phyloP scores from a whole-genome alignment of 1,139 yeast species.

The Blastobotrys proliferans region DNA sequence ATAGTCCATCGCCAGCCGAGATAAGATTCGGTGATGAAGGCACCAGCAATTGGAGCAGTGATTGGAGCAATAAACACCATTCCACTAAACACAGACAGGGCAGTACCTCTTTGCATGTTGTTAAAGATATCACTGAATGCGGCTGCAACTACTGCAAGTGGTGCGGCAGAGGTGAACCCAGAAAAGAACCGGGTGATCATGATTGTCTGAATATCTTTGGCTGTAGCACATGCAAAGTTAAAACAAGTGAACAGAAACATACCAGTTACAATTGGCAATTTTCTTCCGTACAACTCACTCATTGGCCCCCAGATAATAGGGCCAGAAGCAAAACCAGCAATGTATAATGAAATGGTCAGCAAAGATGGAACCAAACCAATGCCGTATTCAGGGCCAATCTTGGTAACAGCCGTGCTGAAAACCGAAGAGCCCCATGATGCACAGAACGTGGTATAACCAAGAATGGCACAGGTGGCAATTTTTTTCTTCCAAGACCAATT shows the following conservation, averaged over 20 bases:
- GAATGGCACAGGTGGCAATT: slow-evolving; percentile 29
- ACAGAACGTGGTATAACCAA: slow-evolving; percentile 38
- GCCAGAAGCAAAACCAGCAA: slow-evolving; percentile 81
- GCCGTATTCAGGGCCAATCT: slow-evolving; percentile 29
- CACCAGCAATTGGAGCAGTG: slow-evolving; percentile 53
- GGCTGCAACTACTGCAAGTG: slow-evolving; percentile 80
- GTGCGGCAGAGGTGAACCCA: slow-evolving; percentile 55
- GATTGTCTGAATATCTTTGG: slow-evolving; percentile 66
- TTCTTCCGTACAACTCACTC: slow-evolving; percentile 71
- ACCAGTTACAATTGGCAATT: slow-evolving; percentile 50
- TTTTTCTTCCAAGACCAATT: slow-evolving; percentile 43
- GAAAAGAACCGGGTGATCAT: slow-evolving; percentile 70
- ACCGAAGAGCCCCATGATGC: slow-evolving; percentile 45
- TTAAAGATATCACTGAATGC: slow-evolving; percentile 73
- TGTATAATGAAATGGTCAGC: slow-evolving; percentile 66
- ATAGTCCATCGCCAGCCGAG: slow-evolving; percentile 59
- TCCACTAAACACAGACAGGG: slow-evolving; percentile 59
- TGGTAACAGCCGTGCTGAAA: slow-evolving; percentile 36
- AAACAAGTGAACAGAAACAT: slow-evolving; percentile 56
- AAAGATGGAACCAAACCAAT: slow-evolving; percentile 32
- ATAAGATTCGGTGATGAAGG: slow-evolving; percentile 35
- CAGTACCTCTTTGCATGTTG: slow-evolving; percentile 60
- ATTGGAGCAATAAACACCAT: slow-evolving; percentile 74
- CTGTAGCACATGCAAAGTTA: slow-evolving; percentile 67
- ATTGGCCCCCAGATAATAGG: slow-evolving; percentile 80